phyloP scores from a whole-genome alignment of 1,139 yeast species.

The Yamadazyma mexicana region DNA sequence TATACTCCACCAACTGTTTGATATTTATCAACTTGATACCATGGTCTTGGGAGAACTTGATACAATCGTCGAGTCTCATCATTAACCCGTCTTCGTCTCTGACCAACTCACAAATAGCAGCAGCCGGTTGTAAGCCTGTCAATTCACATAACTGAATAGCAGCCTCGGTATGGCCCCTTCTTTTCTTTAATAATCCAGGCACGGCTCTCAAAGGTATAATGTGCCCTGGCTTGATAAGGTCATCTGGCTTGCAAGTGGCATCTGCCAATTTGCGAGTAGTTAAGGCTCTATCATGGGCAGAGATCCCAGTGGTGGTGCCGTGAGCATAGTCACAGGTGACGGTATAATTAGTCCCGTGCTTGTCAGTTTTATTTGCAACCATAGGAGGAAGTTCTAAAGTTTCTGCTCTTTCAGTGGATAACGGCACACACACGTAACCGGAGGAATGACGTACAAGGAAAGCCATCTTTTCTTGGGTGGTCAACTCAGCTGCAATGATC shows the following conservation, averaged over 20 bases:
- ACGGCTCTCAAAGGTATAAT: slow-evolving; percentile 89
- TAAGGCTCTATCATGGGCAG: slow-evolving; percentile 90
- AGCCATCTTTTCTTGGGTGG: slow-evolving; percentile 89
- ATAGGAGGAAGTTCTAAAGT: slow-evolving; percentile 76
- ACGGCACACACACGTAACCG: slow-evolving; percentile 93
- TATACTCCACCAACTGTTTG: slow-evolving; percentile 66
- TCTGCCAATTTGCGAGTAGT: slow-evolving; percentile 76
- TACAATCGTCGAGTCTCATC: slow-evolving; percentile 92
- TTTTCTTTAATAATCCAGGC: slow-evolving; percentile 74
- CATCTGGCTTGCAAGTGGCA: slow-evolving; percentile 52
- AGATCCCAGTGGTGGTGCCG: slow-evolving; percentile 97
- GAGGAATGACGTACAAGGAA: slow-evolving; percentile 85
- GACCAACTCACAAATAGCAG: slow-evolving; percentile 91
- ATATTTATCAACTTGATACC: slow-evolving; percentile 77
- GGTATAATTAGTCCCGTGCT: slow-evolving; percentile 97
- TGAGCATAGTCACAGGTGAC: slow-evolving; percentile 81
- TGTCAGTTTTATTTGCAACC: slow-evolving; percentile 66
- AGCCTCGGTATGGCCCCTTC: slow-evolving; percentile 99
- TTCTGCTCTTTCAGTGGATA: slow-evolving; percentile 78
- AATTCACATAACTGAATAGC: slow-evolving; percentile 83
- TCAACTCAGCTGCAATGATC: slow-evolving; percentile 82
- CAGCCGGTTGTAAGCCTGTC: slow-evolving; percentile 81
- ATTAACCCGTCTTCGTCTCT: slow-evolving; percentile 91
- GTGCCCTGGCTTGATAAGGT: slow-evolving; percentile 92
- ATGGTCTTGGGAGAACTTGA: slow-evolving; percentile 61